Conservation (phyloP, 164 flowering plant genomes). For the Berberis thunbergii region DNA sequence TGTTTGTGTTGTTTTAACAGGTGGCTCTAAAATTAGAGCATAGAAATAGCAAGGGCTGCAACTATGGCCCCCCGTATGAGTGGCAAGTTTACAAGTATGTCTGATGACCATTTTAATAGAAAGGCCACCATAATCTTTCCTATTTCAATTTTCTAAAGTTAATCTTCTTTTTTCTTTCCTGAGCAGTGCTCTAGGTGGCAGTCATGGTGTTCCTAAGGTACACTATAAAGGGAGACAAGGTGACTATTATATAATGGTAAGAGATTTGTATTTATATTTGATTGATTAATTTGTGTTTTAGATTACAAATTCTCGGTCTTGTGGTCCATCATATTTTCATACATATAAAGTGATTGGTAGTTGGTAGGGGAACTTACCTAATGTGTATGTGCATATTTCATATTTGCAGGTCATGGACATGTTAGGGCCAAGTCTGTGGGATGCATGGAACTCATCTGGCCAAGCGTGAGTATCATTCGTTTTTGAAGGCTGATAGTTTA, state of each 20-base stretch:
- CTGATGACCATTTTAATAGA: not conserved
- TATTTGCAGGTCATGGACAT: constrained; percentile 78
- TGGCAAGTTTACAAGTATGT: constrained; percentile 93
- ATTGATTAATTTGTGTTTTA: too few relatives aligned
- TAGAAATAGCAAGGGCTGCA: constrained; percentile 87
- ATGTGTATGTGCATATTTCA: too few relatives aligned
- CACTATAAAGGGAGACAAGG: constrained; percentile 88
- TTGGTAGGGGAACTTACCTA: too few relatives aligned
- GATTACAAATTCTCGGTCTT: too few relatives aligned
- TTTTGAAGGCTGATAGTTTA: too few relatives aligned
- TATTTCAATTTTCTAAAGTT: not conserved
- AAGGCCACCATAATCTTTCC: not conserved
- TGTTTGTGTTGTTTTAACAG: constrained; percentile 22
- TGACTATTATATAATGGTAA: constrained; percentile 84
- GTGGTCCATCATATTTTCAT: too few relatives aligned
- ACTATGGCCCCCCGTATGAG: constrained; percentile 87
- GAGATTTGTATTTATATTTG: too few relatives aligned
- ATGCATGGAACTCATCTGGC: constrained; percentile 76
- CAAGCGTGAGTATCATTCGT: constrained; percentile 51
- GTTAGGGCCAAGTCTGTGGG: constrained; percentile 95
- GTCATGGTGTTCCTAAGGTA: constrained; percentile 84
- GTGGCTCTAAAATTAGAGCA: constrained; percentile 94
- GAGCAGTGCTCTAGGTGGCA: constrained; percentile 67
- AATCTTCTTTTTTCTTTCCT: not conserved
- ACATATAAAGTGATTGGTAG: too few relatives aligned